These are phyloP conservation scores for Plasmodium reichenowi DNA, from an alignment of 169 alveolate genomes.

Conservation along the genomic window DNA sequence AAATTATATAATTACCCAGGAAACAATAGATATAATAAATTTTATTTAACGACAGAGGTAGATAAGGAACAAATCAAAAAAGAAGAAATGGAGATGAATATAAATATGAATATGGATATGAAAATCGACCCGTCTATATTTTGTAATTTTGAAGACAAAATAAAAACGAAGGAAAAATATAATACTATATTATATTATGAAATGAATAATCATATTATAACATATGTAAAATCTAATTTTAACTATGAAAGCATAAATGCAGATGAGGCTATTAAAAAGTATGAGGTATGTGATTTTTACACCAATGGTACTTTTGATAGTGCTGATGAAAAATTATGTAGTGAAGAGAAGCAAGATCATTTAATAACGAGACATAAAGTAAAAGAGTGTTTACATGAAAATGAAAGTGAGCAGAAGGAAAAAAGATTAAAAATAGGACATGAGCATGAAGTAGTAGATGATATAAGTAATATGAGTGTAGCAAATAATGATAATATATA, in stretches of 20 bases:
- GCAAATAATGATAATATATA: background rate
- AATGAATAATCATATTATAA: slow-evolving; percentile 2
- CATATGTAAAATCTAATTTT: slow-evolving; percentile 46
- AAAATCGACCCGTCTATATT: too few relatives aligned
- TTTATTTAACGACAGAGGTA: slow-evolving; percentile 25
- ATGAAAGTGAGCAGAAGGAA: slow-evolving; percentile 10
- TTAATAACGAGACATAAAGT: background rate
- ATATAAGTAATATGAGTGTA: background rate
- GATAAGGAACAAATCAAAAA: slow-evolving; percentile 1
- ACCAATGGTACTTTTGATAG: background rate
- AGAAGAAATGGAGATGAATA: background rate
- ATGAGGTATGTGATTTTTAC: background rate
- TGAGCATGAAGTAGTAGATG: background rate
- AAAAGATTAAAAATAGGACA: slow-evolving; percentile 18
- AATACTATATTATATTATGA: slow-evolving; percentile 13
- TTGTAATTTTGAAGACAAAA: background rate
- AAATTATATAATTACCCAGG: background rate
- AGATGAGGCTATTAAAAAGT: slow-evolving; percentile 24
- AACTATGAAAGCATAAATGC: slow-evolving; percentile 1
- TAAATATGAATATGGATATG: too few relatives aligned
- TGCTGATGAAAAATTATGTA: background rate
- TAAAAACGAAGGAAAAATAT: background rate
- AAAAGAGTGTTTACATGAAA: background rate
- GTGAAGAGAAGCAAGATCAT: background rate
- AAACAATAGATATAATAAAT: slow-evolving; percentile 1